Base-by-base conservation (phyloP, 1,139 yeast species). In the Scheffersomyces segobiensis region DNA sequence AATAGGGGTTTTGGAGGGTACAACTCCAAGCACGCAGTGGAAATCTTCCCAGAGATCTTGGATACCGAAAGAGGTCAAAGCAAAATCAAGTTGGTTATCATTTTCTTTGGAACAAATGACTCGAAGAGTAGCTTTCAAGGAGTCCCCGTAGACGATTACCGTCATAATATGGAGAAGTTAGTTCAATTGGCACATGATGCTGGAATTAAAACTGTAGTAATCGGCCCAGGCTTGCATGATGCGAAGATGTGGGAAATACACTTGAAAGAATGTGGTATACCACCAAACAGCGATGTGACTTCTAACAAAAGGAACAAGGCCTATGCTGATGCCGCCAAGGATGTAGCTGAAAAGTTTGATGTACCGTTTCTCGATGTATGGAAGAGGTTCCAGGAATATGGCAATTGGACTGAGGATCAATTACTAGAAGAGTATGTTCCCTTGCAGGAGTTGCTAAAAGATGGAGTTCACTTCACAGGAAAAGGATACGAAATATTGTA, bases 51-150 rank as follows among this genome's bases (percentile, higher is more conserved):
- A 1, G 71, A 77, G 55, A 71, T 87, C 20, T 69, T 87, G 48
- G 70, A 74, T 18, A 67, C 73, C 1, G 88, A 84, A 57, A 71
- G 76, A 56, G 73, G 71, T 24, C 67, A 64, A 3, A 62, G 66
- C 2, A 59, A 63, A 39, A 59, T 73, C 54, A 66, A 69, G 53
- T 62, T 87, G 22, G 78, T 83, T 59, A 80, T 85, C 0, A 72
- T 91, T 2, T 89, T 87, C 70, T 85, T 89, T 65, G 96, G 96
- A 1, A 81, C 95, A 5, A 91, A 91, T 66, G 97, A 91, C 68
- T 85, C 90, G 0, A 64, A 75, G 3, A 79, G 78, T 39, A 69
- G 73, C 5, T 71, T 75, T n/a, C 95, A 88, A 67, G 75, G 76
- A 32, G 91, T 89, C 1, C 79, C 82, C 1, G 52, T 86, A 17